Conservation (phyloP, 2,329 filamentous ascomycete genomes). For the Calycina marina region DNA sequence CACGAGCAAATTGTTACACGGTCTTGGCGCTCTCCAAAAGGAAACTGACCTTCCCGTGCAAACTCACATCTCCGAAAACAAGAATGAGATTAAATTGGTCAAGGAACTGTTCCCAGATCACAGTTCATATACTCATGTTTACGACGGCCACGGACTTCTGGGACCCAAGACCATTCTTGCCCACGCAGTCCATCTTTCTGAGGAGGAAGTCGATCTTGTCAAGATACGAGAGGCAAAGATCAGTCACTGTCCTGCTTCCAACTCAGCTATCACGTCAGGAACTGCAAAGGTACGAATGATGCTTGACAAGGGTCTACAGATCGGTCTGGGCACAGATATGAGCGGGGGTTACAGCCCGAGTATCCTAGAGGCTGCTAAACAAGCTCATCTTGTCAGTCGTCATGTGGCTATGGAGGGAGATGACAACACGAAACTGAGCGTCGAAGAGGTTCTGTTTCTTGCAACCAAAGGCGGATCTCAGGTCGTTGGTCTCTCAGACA, state of each 20-base stretch:
- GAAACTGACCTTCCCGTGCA: slow-evolving; percentile 57
- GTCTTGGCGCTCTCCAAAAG: slow-evolving; percentile 48
- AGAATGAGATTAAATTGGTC: slow-evolving; percentile 58
- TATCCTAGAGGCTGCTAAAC: slow-evolving; percentile 69
- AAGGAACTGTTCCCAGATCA: slow-evolving; percentile 49
- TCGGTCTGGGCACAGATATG: slow-evolving; percentile 85
- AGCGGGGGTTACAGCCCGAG: slow-evolving; percentile 74
- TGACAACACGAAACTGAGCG: slow-evolving; percentile 50
- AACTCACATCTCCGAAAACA: slow-evolving; percentile 83
- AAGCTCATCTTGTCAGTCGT: slow-evolving; percentile 65
- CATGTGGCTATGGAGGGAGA: slow-evolving; percentile 44
- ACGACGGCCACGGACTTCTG: slow-evolving; percentile 59
- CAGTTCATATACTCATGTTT: slow-evolving; percentile 59
- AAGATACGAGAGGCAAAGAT: slow-evolving; percentile 48
- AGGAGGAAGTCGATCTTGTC: slow-evolving; percentile 52
- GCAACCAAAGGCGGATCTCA: slow-evolving; percentile 78
- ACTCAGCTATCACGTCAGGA: slow-evolving; percentile 69
- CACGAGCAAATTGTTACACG: slow-evolving; percentile 41
- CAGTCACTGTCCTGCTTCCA: slow-evolving; percentile 77
- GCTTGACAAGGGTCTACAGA: slow-evolving; percentile 57
- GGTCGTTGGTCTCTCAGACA: slow-evolving; percentile 58
- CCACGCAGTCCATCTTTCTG: slow-evolving; percentile 64
- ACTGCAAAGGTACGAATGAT: slow-evolving; percentile 61
- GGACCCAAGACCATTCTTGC: slow-evolving; percentile 65
- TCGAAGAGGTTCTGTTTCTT: slow-evolving; percentile 75